A percentile compares a stretch with the other conserved stretches of the same genome.
phyloP scores from a whole-genome alignment of 2,329 filamentous ascomycete species.

The Lasiodiplodia sp. region DNA sequence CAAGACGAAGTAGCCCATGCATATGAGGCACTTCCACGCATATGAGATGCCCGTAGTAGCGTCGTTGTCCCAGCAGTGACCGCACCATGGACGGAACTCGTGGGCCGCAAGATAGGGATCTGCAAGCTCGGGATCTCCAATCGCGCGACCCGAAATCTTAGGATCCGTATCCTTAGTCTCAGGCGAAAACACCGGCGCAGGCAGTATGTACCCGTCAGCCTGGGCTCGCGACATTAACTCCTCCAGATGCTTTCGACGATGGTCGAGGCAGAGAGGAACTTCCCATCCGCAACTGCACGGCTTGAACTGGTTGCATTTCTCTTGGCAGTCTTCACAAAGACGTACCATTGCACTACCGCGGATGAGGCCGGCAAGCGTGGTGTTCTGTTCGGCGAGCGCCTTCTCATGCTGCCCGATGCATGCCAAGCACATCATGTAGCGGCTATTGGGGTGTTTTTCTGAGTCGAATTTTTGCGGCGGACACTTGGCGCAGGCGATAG shows the following conservation, averaged over 20 bases:
- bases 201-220: neutral
- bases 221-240: neutral
- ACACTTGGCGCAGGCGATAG: neutral
- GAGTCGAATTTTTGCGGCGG: neutral
- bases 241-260: constrained; percentile 2
- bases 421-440: constrained; percentile 10
- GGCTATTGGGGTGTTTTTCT: neutral
- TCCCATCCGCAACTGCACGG: neutral
- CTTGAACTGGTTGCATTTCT: neutral
- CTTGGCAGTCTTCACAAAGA: neutral
- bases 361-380: neutral
- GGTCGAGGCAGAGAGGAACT: neutral
- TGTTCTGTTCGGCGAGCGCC: neutral
- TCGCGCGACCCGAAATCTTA: too few relatives aligned
- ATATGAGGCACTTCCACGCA: constrained; percentile 1
- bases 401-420: neutral
- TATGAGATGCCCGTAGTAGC: neutral
- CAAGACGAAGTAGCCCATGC: neutral
- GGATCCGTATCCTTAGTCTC: too few relatives aligned
- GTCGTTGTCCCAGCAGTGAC: neutral
- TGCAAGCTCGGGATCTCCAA: too few relatives aligned
- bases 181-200: too few relatives aligned
- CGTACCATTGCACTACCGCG: neutral
- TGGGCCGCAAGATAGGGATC: too few relatives aligned
- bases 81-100: neutral